Conservation (phyloP, 148 eudicot species). For the Polygonum maritimum region DNA sequence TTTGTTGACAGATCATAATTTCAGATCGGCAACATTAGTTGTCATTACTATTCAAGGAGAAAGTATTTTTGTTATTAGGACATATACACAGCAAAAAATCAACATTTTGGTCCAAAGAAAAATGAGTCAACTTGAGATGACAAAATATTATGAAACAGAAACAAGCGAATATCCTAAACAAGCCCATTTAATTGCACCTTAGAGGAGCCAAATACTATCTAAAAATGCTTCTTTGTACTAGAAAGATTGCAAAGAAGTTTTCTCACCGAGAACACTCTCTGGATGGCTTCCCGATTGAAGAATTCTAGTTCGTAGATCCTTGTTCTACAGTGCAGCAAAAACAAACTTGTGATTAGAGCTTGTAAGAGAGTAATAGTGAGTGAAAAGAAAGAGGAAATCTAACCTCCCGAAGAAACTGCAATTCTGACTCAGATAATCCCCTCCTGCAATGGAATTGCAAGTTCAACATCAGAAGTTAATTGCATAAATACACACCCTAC, state of each 20-base stretch:
- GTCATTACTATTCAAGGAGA: not conserved
- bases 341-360: not conserved
- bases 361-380: not conserved
- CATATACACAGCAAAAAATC: not conserved
- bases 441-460: conserved; percentile 47
- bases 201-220: not conserved
- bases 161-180: not conserved
- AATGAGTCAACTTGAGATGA: not conserved
- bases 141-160: not conserved
- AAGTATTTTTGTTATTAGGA: not conserved
- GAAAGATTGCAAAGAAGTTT: conserved; percentile 5
- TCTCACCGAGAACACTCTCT: conserved; percentile 59
- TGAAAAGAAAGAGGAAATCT: not conserved
- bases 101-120: not conserved
- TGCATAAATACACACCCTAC: not conserved
- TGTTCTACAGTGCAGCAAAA: conserved; percentile 43
- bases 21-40: not conserved
- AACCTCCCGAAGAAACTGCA: conserved; percentile 70
- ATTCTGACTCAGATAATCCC: conserved; percentile 86
- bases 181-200: not conserved
- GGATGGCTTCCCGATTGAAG: conserved; percentile 57
- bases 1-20: not conserved
- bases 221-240: not conserved
- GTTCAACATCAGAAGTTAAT: not conserved
- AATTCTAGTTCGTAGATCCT: conserved; percentile 50